A percentile compares a stretch with the other conserved stretches of the same genome.
phyloP scores from a whole-genome alignment of 148 eudicot species.

The Agrostemma githago region DNA sequence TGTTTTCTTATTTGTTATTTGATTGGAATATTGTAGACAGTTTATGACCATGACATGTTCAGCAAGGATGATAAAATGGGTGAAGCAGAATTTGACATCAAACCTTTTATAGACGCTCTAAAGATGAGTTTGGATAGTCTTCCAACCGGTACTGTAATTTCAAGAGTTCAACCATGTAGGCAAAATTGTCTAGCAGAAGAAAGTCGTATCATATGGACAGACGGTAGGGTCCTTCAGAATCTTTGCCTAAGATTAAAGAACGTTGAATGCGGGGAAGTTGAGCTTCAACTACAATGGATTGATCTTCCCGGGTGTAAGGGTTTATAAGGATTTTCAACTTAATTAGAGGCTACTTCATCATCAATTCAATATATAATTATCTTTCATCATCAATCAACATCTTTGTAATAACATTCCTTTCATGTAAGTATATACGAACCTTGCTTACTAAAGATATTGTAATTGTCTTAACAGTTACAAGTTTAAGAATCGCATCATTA shows the following conservation, averaged over 20 bases:
- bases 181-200: conserved; percentile 38
- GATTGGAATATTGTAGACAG: conserved; percentile 19
- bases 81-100: conserved; percentile 40
- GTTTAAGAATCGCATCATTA: too few species aligned
- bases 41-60: conserved; percentile 39
- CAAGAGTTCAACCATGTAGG: conserved; percentile 30
- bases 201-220: conserved; percentile 33
- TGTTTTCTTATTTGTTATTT: not conserved
- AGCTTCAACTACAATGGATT: conserved; percentile 40
- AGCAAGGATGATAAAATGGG: conserved; percentile 48
- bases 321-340: not conserved
- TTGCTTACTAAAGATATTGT: too few species aligned
- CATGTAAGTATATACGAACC: too few species aligned
- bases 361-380: not conserved
- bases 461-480: too few species aligned
- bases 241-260: conserved; percentile 36
- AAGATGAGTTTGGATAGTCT: conserved; percentile 29
- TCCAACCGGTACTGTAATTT: conserved; percentile 31
- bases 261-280: conserved; percentile 42
- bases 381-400: too few species aligned
- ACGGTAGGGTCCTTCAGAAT: conserved; percentile 28
- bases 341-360: not conserved
- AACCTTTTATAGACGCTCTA: conserved; percentile 34
- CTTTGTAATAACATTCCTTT: too few species aligned
- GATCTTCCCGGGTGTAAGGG: conserved; percentile 36